Base-by-base conservation (phyloP, 306 rosid genomes). In the Hippophae gyantsensis region DNA sequence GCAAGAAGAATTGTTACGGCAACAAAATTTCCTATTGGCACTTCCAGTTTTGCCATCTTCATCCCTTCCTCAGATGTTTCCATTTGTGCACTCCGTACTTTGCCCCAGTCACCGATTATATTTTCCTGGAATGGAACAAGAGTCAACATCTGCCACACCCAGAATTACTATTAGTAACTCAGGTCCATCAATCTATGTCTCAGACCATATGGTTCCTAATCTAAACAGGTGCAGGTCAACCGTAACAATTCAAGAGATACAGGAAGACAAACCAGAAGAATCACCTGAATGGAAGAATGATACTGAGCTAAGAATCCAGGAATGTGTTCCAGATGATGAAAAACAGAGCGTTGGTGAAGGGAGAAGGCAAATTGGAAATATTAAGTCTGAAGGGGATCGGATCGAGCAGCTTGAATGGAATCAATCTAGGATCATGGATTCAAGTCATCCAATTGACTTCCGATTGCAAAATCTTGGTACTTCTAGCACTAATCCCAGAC, bases 201-300 rank as follows among this genome's bases (percentile, higher is more conserved):
- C 90, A 38, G 76, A 81, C 62, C 78, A 47, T 65, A 47, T 52
- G 62, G 75, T 61, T 57, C 81, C 85, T 5, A 68, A 79, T 44
- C 58, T 76, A 55, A 67, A 62, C 50, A 63, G 79, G 52, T 76
- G 81, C 38, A 77, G 77, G 58, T 83, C 94, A 60, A 83, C 80
- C 0, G 88, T 89, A 63, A 81, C 87, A 67, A 89, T 89, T 56
- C 81, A 70, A 67, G 96, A 89, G 74, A 78, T 83, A 79, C 89
- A 78, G 52, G 94, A 83, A 52, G 90, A 83, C 58, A 81, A 69
- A 62, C 43, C 60, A 32, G 94, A 82, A 69, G 76, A 72, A 63
- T 62, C 85, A 32, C 11, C 60, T 1, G 52, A 54, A 57, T 63
- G 77, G 54, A 69, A 58, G 67, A 23, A 51, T 4, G 58, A 54